phyloP scores from a whole-genome alignment of 495 filamentous ascomycete species.

The Emericellopsis terricola region DNA sequence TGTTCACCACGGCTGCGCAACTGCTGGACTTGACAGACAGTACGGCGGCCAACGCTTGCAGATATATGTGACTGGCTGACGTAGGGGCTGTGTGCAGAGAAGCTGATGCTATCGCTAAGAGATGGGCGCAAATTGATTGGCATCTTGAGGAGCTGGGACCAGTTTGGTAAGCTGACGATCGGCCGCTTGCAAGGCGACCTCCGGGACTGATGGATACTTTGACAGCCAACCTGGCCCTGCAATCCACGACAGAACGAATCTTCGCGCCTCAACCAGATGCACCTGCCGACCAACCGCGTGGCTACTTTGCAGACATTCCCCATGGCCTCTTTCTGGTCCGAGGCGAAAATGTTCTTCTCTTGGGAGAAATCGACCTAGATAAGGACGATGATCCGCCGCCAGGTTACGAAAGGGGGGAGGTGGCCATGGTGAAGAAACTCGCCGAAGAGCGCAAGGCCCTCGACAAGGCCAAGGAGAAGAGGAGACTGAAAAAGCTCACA shows the following conservation, averaged over 20 bases:
- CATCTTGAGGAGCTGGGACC: slow-evolving; percentile 90
- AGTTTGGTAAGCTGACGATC: slow-evolving; percentile 55
- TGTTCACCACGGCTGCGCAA: slow-evolving; percentile 97
- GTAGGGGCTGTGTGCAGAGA: slow-evolving; percentile 39
- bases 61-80: neutral
- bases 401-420: slow-evolving; percentile 44
- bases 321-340: slow-evolving; percentile 77
- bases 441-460: slow-evolving; percentile 49
- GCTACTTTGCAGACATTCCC: slow-evolving; percentile 61
- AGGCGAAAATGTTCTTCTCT: slow-evolving; percentile 79
- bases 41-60: slow-evolving; percentile 32
- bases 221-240: slow-evolving; percentile 81
- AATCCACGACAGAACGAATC: slow-evolving; percentile 75
- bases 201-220: slow-evolving; percentile 3
- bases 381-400: slow-evolving; percentile 76
- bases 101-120: slow-evolving; percentile 72
- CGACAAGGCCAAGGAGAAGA: slow-evolving; percentile 55
- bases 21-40: slow-evolving; percentile 91
- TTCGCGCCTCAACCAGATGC: slow-evolving; percentile 30
- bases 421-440: slow-evolving; percentile 50
- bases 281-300: slow-evolving; percentile 9
- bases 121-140: slow-evolving; percentile 90
- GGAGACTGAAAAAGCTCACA: slow-evolving; percentile 44
- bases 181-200: neutral
- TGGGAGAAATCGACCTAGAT: slow-evolving; percentile 93